Evolutionary conservation across 345 rosid genomes (phyloP).

Genomic region (Sonneratia alba): DNA sequence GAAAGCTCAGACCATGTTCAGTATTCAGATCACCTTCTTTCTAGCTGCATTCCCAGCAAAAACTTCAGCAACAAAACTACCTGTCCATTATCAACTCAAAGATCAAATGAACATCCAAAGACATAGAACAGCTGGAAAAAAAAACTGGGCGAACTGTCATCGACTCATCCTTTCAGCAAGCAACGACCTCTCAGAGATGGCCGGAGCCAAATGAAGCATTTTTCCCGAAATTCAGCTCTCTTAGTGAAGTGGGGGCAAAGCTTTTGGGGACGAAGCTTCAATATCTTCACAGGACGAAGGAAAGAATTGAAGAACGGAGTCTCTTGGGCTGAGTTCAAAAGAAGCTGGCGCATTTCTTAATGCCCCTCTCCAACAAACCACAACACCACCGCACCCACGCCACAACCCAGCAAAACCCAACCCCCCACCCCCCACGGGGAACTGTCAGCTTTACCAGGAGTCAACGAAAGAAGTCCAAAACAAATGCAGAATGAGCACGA

Average conservation of each 20-base stretch:
- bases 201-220: constrained; percentile 7
- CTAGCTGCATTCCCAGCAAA: not conserved
- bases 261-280: constrained; percentile 15
- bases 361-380: not conserved
- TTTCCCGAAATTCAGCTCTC: constrained; percentile 1
- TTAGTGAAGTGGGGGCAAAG: constrained; percentile 7
- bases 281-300: constrained; percentile 1
- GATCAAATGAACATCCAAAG: constrained; percentile 1
- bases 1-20: not conserved
- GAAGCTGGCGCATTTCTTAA: constrained; percentile 23
- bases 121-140: not conserved
- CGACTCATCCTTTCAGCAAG: not conserved
- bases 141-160: not conserved
- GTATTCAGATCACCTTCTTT: constrained; percentile 5
- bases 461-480: not conserved
- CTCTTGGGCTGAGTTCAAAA: constrained; percentile 12
- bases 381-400: too few relatives aligned
- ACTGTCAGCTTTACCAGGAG: not conserved
- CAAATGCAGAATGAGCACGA: not conserved
- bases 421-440: not conserved
- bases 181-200: constrained; percentile 24
- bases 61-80: constrained; percentile 6
- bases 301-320: constrained; percentile 9
- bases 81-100: constrained; percentile 20
- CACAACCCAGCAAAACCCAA: too few relatives aligned